Evolutionary conservation across 805 yeast species (phyloP).

Genomic region (Starmerella asiatica): DNA sequence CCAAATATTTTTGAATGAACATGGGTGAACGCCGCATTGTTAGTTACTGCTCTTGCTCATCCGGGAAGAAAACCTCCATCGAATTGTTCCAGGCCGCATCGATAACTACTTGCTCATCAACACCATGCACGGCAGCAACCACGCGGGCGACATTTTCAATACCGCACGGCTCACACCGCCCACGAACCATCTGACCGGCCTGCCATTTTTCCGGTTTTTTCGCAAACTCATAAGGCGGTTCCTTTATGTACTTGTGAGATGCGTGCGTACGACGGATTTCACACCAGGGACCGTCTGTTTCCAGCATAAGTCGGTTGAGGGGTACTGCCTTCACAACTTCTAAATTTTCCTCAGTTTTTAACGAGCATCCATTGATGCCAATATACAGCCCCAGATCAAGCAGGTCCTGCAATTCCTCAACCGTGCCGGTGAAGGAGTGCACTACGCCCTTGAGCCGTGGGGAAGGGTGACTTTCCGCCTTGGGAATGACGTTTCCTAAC

Average conservation of each 20-base stretch:
- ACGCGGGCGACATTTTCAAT: constrained; percentile 69
- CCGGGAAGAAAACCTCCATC: constrained; percentile 30
- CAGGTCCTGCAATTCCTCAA: constrained; percentile 45
- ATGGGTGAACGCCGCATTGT: too few species aligned
- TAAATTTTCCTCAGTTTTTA: constrained; percentile 62
- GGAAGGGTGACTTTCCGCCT: too few species aligned
- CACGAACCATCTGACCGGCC: constrained; percentile 43
- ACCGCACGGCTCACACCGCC: constrained; percentile 85
- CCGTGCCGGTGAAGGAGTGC: constrained; percentile 86
- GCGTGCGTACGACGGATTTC: constrained; percentile 78
- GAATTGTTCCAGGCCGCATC: constrained; percentile 42
- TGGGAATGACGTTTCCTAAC: too few species aligned
- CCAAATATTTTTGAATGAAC: too few species aligned
- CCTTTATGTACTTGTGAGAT: constrained; percentile 37
- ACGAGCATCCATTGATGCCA: constrained; percentile 88
- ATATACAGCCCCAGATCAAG: constrained; percentile 51
- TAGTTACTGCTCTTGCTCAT: neutral
- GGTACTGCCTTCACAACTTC: constrained; percentile 59
- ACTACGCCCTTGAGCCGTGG: constrained; percentile 51
- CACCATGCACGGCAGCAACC: constrained; percentile 38
- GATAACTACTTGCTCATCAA: constrained; percentile 34
- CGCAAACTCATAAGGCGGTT: constrained; percentile 43
- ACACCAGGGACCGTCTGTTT: constrained; percentile 99
- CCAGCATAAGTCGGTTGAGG: constrained; percentile 54
- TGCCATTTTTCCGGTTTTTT: constrained; percentile 51